Base-by-base conservation (phyloP, 1,284 basidiomycete genomes). In the Ganoderma leucocontextum region DNA sequence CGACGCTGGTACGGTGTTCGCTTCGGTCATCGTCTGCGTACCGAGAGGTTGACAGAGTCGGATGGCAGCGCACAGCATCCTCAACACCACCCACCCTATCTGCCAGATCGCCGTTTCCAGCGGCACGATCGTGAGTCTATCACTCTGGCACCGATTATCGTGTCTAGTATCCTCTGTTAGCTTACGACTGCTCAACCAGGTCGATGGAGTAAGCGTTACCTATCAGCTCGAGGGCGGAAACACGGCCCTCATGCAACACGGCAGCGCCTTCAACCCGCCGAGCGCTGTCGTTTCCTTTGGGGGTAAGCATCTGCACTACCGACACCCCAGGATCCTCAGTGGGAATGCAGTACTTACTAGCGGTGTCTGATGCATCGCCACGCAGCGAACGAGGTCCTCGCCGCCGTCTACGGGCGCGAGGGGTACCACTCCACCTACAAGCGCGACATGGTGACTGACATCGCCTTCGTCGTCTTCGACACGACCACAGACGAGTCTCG, bases 401-500 rank as follows among this genome's bases (percentile, higher is more conserved):
- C 70, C 15, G 66, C 41, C 2, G 69, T 72, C 13, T 72, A 63
- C 53, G 73, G 71, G 10, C 65, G 68, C 19, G 73, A 71, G 8
- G 71, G 71, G 10, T 42, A 47, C 35, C 69, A 72, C 55, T 58
- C 19, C 29, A 67, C 49, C 58, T 71, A 70, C 63, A 53, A 71
- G 42, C 67, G 71, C 53, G 60, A 71, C 15, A 53, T 72, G 64
- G 33, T 74, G 47, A 69, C 65, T 57, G 65, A 58, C 63, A 68
- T 72, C 59, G 52, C 62, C 44, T 72, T 74, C 61, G 65, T 72
- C 59, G 68, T 72, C 62, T 71, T 67, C 64, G 62, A 72, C 53
- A 49, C 63, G 22, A 47, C 2, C 19, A 62, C 57, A 17, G 29
- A 29, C 17, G 33, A 63, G 41, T 64, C 60, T 10, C 73, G 73